Base-by-base conservation (phyloP, 1,139 yeast genomes). In the Scheffersomyces stambukii region DNA sequence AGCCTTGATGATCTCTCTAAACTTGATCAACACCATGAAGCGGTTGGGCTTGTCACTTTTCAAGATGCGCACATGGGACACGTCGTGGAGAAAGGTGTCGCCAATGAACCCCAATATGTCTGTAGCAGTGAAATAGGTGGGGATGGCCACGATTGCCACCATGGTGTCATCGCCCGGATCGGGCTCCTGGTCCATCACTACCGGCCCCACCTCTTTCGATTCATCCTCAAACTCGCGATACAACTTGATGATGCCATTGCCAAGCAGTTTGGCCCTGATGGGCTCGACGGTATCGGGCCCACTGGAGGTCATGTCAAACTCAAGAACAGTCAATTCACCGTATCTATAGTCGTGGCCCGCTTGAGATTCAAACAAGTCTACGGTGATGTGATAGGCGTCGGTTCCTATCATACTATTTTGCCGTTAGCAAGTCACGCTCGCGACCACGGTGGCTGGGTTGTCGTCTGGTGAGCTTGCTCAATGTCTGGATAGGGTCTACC, bases 41-140 rank as follows among this genome's bases (percentile, higher is more conserved):
- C 95, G 60, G 45, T 82, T 81, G 3, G 82, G 78, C 16, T 69
- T 71, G 14, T 75, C 76, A 29, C 86, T 75, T 45, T 80, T 70
- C 18, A 89, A 57, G 35, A 89, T 69, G 27, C 96, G 64, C 29
- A 86, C 68, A 56, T 86, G 93, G 1, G 89, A 71, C 5, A 85
- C 72, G 24, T 61, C 56, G n/a, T 67, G 64, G 43, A 75, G 58
- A 21, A 70, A 67, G 1, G 64, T 57, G 20, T 78, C 77, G 8
- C 93, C 94, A 9, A 89, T 73, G 48, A 78, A 88, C 5, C 91
- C 94, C 12, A 88, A 52, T 15, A 89, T 52, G 48, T 88, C 96
- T 10, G 86, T 81, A 1, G 93, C 85, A 0, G 95, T 80, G 52
- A 88, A 79, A 50, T 88, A 89, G 4, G 86, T 78, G 0, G 97